Evolutionary conservation across 2,329 filamentous ascomycete genomes (phyloP), one percentile per base, ranked within the genome.

Genomic region (Fusarium anguioides): DNA sequence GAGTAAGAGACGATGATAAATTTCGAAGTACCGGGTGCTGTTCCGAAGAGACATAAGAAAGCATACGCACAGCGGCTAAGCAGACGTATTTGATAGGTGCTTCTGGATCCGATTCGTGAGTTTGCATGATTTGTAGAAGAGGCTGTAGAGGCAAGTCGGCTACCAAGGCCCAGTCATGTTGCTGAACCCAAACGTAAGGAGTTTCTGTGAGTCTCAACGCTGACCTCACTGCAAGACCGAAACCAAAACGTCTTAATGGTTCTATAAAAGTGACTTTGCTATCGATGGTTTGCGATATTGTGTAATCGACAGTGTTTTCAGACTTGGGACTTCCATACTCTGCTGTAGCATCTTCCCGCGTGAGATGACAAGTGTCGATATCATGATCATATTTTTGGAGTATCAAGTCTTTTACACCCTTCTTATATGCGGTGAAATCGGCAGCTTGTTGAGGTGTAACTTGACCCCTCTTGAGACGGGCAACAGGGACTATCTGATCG

Each of bases 151-250:
- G 84, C 5, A 87, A 77, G 44, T 81, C 74, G 3, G 78, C 73
- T 17, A 81, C 76, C 0, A 87, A 73, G 8, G 79, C 76, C 85
- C 85, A 87, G 73, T 87, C 85, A 68, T 87, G 85, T 73, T 87
- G 85, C 62, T 87, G 84, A 1, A 87, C 74, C 84, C 85, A 87
- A 17, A 86, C 83, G 42, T 85, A 85, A 0, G 83, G 82, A 3
- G 85, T 87, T 14, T 74, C 63, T 0, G 80, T 77, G 7, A 79
- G 51, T 5, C 84, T 77, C 42, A 87, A 71, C 0, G 84, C 85
- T 0, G 83, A 82, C 14, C 85, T 82, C 20, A 87, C 83, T 2
- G 81, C 84, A 1, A 87, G 75, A 0, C 84, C 85, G 45, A 87
- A 87, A 0, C 85, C 85, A 3, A 87, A 70, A 0, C 85, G 80